Evolutionary conservation across 768 basidiomycete genomes (phyloP), one percentile per base, ranked within the genome.

Genomic region (Clitopilus passeckerianus): DNA sequence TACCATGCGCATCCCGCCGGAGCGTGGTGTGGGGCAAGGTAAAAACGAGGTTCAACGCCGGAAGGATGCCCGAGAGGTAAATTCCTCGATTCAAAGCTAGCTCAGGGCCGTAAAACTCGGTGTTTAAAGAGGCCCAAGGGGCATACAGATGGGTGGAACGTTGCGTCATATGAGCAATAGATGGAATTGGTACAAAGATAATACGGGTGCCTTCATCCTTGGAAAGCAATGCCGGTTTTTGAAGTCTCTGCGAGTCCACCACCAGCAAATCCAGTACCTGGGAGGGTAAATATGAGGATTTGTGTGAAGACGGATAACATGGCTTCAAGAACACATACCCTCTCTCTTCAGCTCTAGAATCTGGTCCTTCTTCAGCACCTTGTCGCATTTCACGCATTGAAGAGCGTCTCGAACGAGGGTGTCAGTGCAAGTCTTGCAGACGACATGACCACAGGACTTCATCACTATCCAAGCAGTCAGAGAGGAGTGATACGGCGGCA

Each of bases 171-270:
- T 9, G n/a, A 5, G 37, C 16, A 50, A 1, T 3, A 50, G 3
- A n/a, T 23, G 46, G 18, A 7, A 18, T 3, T 50, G 16, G 46
- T 22, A 22, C 22, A 50, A 23, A 16, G 10, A 23, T 50, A 50
- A 20, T 20, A n/a, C 12, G n/a, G 10, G 22, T 16, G 37, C 16
- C 23, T n/a, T 56, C 67, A 94, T 44, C 91, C 93, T 68, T 95
- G 93, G 77, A 98, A 96, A 0, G 93, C 89, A 12, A 93, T 74
- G 1, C 93, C 93, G 27, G 77, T 78, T 70, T 84, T 89, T 35
- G 84, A 86, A 0, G 90, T 89, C 74, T 96, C 93, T n/a, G 94
- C 93, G 64, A 93, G 72, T 6, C 95, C 95, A n/a, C 95, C 95
- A 57, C 91, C 90, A 7, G 95, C 94, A 68, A 91, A 98, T 0